These are phyloP conservation scores for Penicillium digitatum DNA, from an alignment of 2,329 filamentous ascomycete genomes.

Conservation along the genomic window DNA sequence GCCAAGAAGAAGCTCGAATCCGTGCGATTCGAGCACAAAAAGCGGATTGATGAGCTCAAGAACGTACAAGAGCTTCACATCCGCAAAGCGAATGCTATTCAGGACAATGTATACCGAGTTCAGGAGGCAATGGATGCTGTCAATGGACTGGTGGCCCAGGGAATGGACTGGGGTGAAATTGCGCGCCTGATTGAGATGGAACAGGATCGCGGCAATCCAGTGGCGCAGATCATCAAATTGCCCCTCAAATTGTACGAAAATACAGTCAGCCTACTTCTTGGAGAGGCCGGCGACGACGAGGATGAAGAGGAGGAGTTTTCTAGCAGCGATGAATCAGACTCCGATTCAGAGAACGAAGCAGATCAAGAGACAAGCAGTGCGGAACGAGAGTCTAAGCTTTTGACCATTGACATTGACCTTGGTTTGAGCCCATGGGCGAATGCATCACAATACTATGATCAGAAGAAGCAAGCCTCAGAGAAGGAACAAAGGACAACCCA, in stretches of 20 bases:
- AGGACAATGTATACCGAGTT: slow-evolving; percentile 84
- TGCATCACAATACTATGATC: slow-evolving; percentile 84
- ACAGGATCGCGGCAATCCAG: slow-evolving; percentile 72
- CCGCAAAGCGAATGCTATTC: slow-evolving; percentile 82
- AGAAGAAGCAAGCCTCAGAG: slow-evolving; percentile 74
- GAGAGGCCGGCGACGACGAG: slow-evolving; percentile 63
- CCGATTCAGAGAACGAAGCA: slow-evolving; percentile 42
- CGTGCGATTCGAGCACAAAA: slow-evolving; percentile 77
- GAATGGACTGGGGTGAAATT: slow-evolving; percentile 97
- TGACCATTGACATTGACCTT: slow-evolving; percentile 82
- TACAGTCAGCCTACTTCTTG: slow-evolving; percentile 72
- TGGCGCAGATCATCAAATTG: slow-evolving; percentile 80
- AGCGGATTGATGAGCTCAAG: slow-evolving; percentile 78
- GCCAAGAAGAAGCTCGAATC: slow-evolving; percentile 81
- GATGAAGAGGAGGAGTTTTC: slow-evolving; percentile 62
- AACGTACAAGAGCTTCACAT: slow-evolving; percentile 76
- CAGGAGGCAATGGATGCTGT: slow-evolving; percentile 91
- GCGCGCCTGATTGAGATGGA: slow-evolving; percentile 83
- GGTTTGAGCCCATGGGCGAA: slow-evolving; percentile 81
- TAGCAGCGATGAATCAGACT: slow-evolving; percentile 58
- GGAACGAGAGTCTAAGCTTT: slow-evolving; percentile 36
- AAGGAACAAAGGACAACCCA: slow-evolving; percentile 85
- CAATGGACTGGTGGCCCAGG: slow-evolving; percentile 83
- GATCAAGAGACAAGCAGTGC: slow-evolving; percentile 23
- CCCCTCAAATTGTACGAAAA: slow-evolving; percentile 90